Evolutionary conservation across 2,329 filamentous ascomycete genomes (phyloP), one percentile per base, ranked within the genome.

Genomic region (Trichoderma hamatum): DNA sequence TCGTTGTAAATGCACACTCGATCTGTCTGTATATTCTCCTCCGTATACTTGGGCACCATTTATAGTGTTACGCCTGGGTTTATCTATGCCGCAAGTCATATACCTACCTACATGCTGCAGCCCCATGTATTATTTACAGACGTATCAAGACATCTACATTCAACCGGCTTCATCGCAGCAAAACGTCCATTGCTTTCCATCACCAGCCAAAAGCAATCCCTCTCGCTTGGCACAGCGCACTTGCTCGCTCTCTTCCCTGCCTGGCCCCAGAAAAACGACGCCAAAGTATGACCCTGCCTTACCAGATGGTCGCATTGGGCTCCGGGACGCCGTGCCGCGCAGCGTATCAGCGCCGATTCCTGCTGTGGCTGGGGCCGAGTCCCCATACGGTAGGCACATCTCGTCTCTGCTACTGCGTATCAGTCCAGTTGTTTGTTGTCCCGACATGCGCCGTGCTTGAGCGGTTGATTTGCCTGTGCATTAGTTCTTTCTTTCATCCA

Each of bases 221-320:
- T 39, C 52, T 66, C 51, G 62, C 62, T 55, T 55, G 49, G 51
- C 39, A 66, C 52, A 55, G 30, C 28, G 16, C n/a, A n/a, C 63
- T 34, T 39, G 36, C 36, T 39, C 36, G 10, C 9, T 36, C 52
- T 66, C 36, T 36, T 59, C 63, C 54, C 43, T 32, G 21, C 46
- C 21, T 49, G 46, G 46, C 46, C 16, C 39, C 39, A 43, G 6
- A 5, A 36, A 58, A 51, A 16, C 54, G 63, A 59, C 54, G 63
- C 63, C 26, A 43, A 67, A 58, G 32, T 43, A 58, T 51, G 16
- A 36, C 54, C 63, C 24, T 58, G 51, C 39, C 52, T 56, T 58
- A 16, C 28, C 54, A 49, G 52, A 28, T 58, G 39, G 63, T 67
- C 52, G 63, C 54, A 67, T 67, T 67, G 63, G 63, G 63, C 63